Evolutionary conservation across 1,139 yeast genomes (phyloP), one percentile per base, ranked within the genome.

Genomic region (Hemisphaericaspora subhashii): DNA sequence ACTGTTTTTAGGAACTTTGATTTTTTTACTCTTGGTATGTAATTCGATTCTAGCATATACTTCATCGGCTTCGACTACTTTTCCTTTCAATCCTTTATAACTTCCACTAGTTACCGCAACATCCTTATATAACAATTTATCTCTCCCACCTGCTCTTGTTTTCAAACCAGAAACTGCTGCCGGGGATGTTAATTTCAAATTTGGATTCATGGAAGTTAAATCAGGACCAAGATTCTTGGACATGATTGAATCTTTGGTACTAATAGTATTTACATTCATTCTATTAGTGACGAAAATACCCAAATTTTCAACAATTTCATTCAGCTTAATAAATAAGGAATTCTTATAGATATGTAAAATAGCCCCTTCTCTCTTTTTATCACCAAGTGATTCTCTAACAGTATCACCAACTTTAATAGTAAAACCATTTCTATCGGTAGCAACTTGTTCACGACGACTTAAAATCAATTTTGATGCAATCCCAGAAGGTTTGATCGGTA

Each of bases 71-170:
- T 92, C 98, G 46, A 86, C 86, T 30, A 94, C 89, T 50, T 87
- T 86, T 57, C 98, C 99, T 70, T 85, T 83, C 51, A 89, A 79
- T 31, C 98, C 98, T 66, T 92, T 94, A 63, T 90, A 88, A 47
- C 90, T 90, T 5, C 98, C 96, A 52, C 86, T 81, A 24, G 87
- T 81, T 36, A 94, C 86, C 44, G 90, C 81, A 22, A 92, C 96
- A 43, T 86, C 85, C 57, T 87, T 88, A 49, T 87, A 86, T 29
- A 90, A 55, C 29, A 92, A 79, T 37, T 80, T 78, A 59, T 89
- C 97, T 53, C 92, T 81, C 16, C 94, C 96, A 41, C 82, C 81
- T 38, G 65, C 72, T 47, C 73, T 68, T 29, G 79, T 66, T 22
- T 68, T 68, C 17, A 82, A 69, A 5, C 86, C 82, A 11, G 85